Evolutionary conservation across 2,329 filamentous ascomycete genomes (phyloP).

Genomic region (Cordyceps militaris): DNA sequence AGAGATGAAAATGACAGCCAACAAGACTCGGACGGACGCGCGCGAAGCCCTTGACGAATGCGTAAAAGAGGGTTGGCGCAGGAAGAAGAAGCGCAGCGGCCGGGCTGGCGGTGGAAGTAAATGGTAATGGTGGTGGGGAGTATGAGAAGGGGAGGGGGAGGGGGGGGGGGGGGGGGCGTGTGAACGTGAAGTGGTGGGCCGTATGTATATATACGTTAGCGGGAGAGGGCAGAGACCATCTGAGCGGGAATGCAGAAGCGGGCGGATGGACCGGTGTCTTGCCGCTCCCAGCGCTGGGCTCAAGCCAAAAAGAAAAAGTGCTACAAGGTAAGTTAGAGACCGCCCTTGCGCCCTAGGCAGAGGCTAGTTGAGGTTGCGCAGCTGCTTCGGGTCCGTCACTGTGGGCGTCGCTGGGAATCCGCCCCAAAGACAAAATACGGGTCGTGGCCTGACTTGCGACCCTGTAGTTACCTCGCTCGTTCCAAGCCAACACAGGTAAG

Average conservation of each 20-base stretch:
- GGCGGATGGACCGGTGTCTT: constrained; percentile 32
- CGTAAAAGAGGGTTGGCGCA: constrained; percentile 15
- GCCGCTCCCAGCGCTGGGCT: constrained; percentile 29
- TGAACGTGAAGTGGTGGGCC: constrained; percentile 4
- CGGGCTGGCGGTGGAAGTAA: constrained; percentile 13
- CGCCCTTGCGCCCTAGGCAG: constrained; percentile 4
- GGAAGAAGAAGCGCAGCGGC: constrained; percentile 12
- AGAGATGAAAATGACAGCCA: background rate
- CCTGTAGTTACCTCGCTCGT: constrained; percentile 6
- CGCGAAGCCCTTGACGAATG: constrained; percentile 9
- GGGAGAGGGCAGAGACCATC: constrained; percentile 24
- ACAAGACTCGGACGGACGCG: background rate
- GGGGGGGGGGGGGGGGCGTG: constrained; percentile 8
- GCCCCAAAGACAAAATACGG: constrained; percentile 9
- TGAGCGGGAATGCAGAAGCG: constrained; percentile 30
- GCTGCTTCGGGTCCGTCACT: background rate
- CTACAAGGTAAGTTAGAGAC: constrained; percentile 13
- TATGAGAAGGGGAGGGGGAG: constrained; percentile 4
- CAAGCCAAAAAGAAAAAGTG: constrained; percentile 12
- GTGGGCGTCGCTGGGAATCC: constrained; percentile 7
- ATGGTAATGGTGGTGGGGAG: constrained; percentile 16
- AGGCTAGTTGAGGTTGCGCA: background rate
- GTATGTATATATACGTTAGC: constrained; percentile 14
- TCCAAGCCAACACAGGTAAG: constrained; percentile 4
- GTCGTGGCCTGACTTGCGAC: constrained; percentile 10